These are phyloP conservation scores for Magnolia sinica DNA, from an alignment of 164 flowering plant species.

Conservation along the genomic window DNA sequence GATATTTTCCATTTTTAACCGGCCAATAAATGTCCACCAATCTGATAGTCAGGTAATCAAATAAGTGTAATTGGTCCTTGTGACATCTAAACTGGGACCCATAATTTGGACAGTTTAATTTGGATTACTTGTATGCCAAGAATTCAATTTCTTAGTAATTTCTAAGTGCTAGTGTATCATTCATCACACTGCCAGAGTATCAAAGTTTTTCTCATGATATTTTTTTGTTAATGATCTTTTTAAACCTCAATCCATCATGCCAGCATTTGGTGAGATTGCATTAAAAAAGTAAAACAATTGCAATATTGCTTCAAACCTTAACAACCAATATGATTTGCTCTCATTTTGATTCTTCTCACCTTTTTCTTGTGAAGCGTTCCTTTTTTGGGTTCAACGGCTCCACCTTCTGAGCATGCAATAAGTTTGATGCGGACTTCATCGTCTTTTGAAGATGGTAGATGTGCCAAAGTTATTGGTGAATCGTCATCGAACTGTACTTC, in stretches of 20 bases:
- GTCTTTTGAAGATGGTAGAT: conserved; percentile 4
- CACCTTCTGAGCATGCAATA: conserved; percentile 39
- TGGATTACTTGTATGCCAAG: too few relatives aligned
- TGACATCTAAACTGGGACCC: too few relatives aligned
- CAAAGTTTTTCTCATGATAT: not conserved
- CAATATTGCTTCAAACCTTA: not conserved
- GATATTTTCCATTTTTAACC: too few relatives aligned
- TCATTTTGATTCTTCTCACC: not conserved
- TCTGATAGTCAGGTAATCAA: too few relatives aligned
- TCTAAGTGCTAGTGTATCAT: too few relatives aligned
- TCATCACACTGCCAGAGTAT: not conserved
- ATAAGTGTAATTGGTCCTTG: too few relatives aligned
- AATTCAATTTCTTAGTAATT: too few relatives aligned
- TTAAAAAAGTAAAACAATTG: not conserved
- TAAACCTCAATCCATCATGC: not conserved
- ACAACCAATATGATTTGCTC: not conserved
- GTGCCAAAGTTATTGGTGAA: not conserved
- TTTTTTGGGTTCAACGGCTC: conserved; percentile 75
- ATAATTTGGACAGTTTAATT: too few relatives aligned
- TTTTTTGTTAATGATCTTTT: not conserved
- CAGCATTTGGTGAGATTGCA: not conserved
- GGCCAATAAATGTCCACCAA: too few relatives aligned
- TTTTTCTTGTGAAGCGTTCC: conserved; percentile 40
- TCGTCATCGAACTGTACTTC: not conserved
- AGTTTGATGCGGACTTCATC: not conserved